Conservation (phyloP, 176 grass and related monocot species). For the Paspalum notatum region DNA sequence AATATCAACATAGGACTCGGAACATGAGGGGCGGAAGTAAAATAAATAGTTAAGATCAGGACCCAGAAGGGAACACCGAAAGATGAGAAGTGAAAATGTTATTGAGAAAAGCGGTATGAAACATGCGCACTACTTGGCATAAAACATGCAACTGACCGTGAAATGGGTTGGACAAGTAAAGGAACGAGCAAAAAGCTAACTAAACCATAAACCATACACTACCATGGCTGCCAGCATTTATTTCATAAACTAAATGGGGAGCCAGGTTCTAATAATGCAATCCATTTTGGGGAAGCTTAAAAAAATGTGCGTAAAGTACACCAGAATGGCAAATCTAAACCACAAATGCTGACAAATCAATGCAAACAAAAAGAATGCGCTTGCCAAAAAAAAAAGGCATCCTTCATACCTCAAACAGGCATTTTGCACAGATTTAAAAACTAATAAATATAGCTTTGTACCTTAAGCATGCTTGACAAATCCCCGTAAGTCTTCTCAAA, state of each 20-base stretch:
- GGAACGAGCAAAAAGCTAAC: slow-evolving; percentile 11
- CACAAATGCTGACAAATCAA: background rate
- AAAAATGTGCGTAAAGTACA: background rate
- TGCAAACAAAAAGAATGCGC: background rate
- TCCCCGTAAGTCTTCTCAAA: slow-evolving; percentile 93
- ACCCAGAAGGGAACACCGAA: background rate
- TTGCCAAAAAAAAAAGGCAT: background rate
- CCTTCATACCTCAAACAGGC: slow-evolving; percentile 10
- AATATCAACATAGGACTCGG: background rate
- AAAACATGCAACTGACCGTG: background rate
- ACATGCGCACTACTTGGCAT: background rate
- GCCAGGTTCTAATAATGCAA: background rate
- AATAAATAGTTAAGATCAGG: background rate
- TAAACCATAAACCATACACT: slow-evolving; percentile 25
- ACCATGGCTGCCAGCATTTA: background rate
- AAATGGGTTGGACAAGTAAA: slow-evolving; percentile 7
- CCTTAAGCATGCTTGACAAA: slow-evolving; percentile 95
- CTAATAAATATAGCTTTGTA: slow-evolving; percentile 35
- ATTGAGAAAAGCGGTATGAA: background rate
- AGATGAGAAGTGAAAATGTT: background rate
- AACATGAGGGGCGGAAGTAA: background rate
- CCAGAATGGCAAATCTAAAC: background rate
- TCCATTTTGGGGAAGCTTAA: background rate
- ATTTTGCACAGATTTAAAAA: slow-evolving; percentile 24
- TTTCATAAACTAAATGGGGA: background rate